These are phyloP conservation scores for Globisporangium perplexum DNA, from an alignment of 352 stramenopile genomes.

Conservation along the genomic window DNA sequence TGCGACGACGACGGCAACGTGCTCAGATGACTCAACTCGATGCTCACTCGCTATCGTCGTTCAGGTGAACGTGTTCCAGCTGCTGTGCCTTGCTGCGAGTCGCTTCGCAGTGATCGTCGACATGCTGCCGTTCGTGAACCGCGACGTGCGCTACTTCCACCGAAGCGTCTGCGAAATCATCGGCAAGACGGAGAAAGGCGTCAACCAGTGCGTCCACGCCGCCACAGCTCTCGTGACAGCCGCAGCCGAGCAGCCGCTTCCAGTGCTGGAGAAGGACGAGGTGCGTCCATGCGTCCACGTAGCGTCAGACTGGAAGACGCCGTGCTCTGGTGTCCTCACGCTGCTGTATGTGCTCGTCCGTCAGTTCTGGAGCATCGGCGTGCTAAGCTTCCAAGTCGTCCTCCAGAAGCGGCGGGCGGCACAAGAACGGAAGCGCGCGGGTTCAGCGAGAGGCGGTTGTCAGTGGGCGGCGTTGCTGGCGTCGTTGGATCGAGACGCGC, in stretches of 20 bases:
- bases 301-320: neutral
- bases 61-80: slow-evolving; percentile 59
- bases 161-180: slow-evolving; percentile 26
- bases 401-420: slow-evolving; percentile 15
- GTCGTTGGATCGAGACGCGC: neutral
- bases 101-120: slow-evolving; percentile 48
- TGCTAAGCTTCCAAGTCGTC: slow-evolving; percentile 31
- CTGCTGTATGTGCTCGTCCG: neutral
- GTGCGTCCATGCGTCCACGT: neutral
- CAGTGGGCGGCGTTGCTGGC: slow-evolving; percentile 6
- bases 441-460: neutral
- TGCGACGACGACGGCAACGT: no score
- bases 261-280: neutral
- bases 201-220: slow-evolving; percentile 30
- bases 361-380: slow-evolving; percentile 38
- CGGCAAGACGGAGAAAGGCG: slow-evolving; percentile 38
- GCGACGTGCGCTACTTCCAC: slow-evolving; percentile 35
- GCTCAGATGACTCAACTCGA: no score
- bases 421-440: slow-evolving; percentile 1
- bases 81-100: slow-evolving; percentile 36
- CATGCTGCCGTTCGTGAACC: slow-evolving; percentile 50
- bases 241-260: neutral
- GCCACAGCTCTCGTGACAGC: neutral
- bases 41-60: neutral
- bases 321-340: neutral